A percentile compares a stretch with the other conserved stretches of the same genome.
These are phyloP conservation scores for Exophiala xenobiotica DNA, from an alignment of 2,329 filamentous ascomycete genomes.

Conservation along the genomic window DNA sequence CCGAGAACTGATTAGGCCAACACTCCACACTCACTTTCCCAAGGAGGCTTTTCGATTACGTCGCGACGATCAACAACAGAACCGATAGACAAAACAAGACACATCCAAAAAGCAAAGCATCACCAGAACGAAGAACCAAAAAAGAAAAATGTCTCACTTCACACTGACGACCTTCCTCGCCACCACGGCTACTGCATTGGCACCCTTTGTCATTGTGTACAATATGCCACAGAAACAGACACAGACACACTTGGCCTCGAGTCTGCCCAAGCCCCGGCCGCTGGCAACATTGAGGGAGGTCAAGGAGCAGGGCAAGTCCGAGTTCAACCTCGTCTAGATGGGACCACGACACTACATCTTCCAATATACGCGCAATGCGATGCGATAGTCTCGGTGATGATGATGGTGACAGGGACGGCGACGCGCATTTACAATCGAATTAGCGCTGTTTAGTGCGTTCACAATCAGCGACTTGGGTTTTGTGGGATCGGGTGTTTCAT, in stretches of 20 bases:
- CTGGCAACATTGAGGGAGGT: conserved; percentile 13
- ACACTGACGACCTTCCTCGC: conserved; percentile 17
- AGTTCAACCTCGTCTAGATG: conserved; percentile 11
- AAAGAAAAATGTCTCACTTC: conserved; percentile 15
- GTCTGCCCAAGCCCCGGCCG: conserved; percentile 17
- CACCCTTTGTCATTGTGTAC: conserved; percentile 19
- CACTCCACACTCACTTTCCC: too few species aligned
- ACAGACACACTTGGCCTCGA: conserved; percentile 1
- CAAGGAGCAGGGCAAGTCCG: conserved; percentile 11
- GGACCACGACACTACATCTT: too few species aligned
- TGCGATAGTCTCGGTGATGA: too few species aligned
- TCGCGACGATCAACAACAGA: too few species aligned
- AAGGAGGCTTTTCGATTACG: background rate
- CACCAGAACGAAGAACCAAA: background rate
- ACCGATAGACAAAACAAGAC: background rate
- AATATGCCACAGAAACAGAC: conserved; percentile 15
- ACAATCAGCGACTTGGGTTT: too few species aligned
- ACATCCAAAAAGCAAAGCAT: background rate
- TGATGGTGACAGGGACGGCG: background rate
- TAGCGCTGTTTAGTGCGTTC: too few species aligned
- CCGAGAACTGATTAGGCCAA: background rate
- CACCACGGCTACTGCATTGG: conserved; percentile 19
- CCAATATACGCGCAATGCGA: too few species aligned
- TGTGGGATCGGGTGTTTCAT: too few species aligned
- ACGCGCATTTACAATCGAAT: too few species aligned